phyloP scores from a whole-genome alignment of 1,284 basidiomycete genomes.

The Sporisorium exsertum region DNA sequence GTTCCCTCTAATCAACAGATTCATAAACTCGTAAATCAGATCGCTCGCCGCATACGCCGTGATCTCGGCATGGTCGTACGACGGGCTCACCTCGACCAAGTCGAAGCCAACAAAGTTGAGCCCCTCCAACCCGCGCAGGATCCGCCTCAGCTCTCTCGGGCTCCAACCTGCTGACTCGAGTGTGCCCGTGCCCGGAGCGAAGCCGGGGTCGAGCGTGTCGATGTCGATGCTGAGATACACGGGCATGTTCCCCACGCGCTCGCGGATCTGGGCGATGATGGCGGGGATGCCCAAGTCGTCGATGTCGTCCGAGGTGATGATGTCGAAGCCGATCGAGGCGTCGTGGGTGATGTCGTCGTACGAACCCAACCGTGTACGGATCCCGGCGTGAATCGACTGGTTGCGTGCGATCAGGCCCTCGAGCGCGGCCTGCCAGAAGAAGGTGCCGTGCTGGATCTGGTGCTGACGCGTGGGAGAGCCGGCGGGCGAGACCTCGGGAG shows the following conservation, averaged over 20 bases:
- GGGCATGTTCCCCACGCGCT: conserved; percentile 49
- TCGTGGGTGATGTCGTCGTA: conserved; percentile 53
- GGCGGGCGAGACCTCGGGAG: conserved; percentile 70
- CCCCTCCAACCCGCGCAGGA: conserved; percentile 50
- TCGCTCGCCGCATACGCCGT: conserved; percentile 58
- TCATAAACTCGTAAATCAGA: conserved; percentile 57
- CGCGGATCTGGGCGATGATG: conserved; percentile 40
- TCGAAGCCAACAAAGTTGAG: conserved; percentile 61
- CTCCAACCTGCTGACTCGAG: conserved; percentile 56
- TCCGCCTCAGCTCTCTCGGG: conserved; percentile 51
- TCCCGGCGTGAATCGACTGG: conserved; percentile 84
- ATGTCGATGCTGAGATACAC: conserved; percentile 61
- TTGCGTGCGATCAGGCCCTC: conserved; percentile 71
- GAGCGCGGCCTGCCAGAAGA: conserved; percentile 71
- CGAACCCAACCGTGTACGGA: conserved; percentile 69
- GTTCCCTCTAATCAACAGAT: conserved; percentile 32
- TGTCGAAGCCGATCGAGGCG: conserved; percentile 50
- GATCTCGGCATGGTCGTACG: conserved; percentile 58
- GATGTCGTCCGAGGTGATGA: conserved; percentile 58
- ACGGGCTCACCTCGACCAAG: conserved; percentile 56
- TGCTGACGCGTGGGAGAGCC: conserved; percentile 47
- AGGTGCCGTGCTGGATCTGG: conserved; percentile 67
- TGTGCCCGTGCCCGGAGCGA: conserved; percentile 58
- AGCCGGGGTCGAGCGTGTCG: conserved; percentile 58
- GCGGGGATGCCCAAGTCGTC: conserved; percentile 51